Evolutionary conservation across 2,329 filamentous ascomycete genomes (phyloP).

Genomic region (Fusarium luffae): DNA sequence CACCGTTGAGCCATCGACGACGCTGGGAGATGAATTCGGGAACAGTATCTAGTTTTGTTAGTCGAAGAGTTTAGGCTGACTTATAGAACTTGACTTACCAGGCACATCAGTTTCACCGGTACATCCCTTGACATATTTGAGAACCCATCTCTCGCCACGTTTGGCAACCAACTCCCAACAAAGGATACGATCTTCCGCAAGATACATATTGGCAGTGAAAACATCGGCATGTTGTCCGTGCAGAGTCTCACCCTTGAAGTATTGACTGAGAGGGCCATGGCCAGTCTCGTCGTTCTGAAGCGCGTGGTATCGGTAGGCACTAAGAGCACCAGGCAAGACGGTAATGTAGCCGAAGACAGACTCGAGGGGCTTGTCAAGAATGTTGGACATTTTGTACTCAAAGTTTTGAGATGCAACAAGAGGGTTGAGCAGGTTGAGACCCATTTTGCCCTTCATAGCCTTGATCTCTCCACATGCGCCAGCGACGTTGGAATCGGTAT

Average conservation of each 20-base stretch:
- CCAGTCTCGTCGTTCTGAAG: conserved; percentile 97
- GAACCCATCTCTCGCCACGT: conserved; percentile 91
- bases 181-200: conserved; percentile 88
- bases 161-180: conserved; percentile 98
- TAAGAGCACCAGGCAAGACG: conserved; percentile 92
- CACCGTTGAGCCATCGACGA: conserved; percentile 96
- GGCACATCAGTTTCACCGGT: conserved; percentile 98
- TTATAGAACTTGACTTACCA: conserved; percentile 65
- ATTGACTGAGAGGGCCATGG: conserved; percentile 94
- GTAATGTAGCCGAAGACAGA: conserved; percentile 99
- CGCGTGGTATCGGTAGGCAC: conserved; percentile 94
- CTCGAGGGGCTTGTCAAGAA: conserved; percentile 95
- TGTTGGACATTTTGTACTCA: conserved; percentile 99
- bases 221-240: conserved; percentile 97
- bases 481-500: conserved; percentile 96
- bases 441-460: conserved; percentile 90
- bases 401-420: conserved; percentile 98
- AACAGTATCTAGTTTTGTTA: conserved; percentile 73
- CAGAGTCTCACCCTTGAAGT: conserved; percentile 98
- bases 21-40: conserved; percentile 98
- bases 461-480: conserved; percentile 98
- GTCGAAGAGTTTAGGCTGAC: conserved; percentile 5
- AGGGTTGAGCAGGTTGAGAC: conserved; percentile 87
- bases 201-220: conserved; percentile 96
- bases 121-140: conserved; percentile 97